Percentiles rank a stretch among this genome's conserved stretches.
phyloP scores from a whole-genome alignment of 179 eudicot genomes.

The Vitellaria paradoxa region DNA sequence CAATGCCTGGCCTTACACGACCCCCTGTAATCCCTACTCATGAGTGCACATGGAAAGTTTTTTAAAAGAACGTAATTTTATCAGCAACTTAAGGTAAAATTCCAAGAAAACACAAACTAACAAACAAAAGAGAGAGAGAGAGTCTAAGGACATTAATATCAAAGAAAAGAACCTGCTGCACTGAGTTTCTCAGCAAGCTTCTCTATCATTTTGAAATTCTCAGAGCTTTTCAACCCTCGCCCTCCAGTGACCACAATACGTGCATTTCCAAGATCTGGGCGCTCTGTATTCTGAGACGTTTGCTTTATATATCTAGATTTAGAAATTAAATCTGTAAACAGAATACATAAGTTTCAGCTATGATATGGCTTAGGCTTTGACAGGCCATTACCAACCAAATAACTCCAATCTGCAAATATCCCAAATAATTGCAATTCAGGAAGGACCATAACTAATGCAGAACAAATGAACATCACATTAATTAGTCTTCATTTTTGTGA shows the following conservation, averaged over 20 bases:
- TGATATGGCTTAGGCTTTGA: background rate
- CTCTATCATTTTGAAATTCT: slow-evolving; percentile 87
- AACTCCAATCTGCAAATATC: slow-evolving; percentile 5
- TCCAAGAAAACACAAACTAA: background rate
- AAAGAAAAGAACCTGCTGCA: slow-evolving; percentile 69
- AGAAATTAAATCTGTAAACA: slow-evolving; percentile 45
- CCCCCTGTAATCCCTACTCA: too few relatives aligned
- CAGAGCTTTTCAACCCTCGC: slow-evolving; percentile 81
- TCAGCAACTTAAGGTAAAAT: too few relatives aligned
- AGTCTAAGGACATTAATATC: background rate
- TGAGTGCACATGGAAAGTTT: background rate
- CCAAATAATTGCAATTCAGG: too few relatives aligned
- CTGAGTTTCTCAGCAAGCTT: slow-evolving; percentile 97
- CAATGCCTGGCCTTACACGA: too few relatives aligned
- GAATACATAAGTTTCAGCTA: background rate
- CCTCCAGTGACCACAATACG: slow-evolving; percentile 91
- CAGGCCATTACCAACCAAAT: slow-evolving; percentile 1
- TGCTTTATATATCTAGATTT: slow-evolving; percentile 65
- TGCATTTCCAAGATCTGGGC: slow-evolving; percentile 96
- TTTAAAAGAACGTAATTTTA: background rate
- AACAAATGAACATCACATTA: background rate
- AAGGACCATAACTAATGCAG: too few relatives aligned
- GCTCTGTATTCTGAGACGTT: slow-evolving; percentile 76
- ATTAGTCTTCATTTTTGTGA: background rate
- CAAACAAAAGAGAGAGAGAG: background rate